A percentile compares a stretch with the other conserved stretches of the same genome.
These are phyloP conservation scores for Sicyos baderoa DNA, from an alignment of 306 rosid genomes.

Conservation along the genomic window DNA sequence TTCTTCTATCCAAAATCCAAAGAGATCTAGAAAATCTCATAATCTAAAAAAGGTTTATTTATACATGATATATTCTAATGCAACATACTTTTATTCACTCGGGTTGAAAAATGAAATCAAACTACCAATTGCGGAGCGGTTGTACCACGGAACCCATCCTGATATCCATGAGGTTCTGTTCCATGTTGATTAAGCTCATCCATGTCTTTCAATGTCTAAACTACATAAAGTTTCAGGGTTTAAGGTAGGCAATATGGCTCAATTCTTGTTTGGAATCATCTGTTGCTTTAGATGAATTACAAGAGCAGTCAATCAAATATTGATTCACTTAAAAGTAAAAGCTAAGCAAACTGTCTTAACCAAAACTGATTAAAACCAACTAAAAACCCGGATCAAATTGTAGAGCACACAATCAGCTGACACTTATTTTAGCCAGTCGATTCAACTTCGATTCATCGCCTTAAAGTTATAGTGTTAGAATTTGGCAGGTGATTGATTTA, in stretches of 20 bases:
- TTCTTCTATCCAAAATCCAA: neutral
- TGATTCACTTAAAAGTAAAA: neutral
- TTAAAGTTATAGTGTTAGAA: neutral
- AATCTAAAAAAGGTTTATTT: neutral
- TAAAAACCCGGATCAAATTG: neutral
- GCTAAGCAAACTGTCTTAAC: neutral
- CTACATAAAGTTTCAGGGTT: neutral
- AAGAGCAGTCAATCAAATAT: neutral
- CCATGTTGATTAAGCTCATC: neutral
- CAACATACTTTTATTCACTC: neutral
- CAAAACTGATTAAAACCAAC: neutral
- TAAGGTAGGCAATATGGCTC: neutral
- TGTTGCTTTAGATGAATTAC: neutral
- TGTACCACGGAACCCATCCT: neutral
- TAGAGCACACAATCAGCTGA: neutral
- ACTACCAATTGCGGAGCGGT: neutral
- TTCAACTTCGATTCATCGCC: neutral
- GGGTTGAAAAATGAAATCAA: neutral
- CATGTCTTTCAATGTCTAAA: neutral
- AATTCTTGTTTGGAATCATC: neutral
- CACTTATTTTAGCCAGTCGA: neutral
- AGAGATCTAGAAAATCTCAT: conserved; percentile 1
- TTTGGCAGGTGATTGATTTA: neutral
- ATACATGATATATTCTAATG: neutral
- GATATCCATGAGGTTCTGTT: neutral